Evolutionary conservation across 768 basidiomycete genomes (phyloP).

Genomic region (Kwoniella sp.): DNA sequence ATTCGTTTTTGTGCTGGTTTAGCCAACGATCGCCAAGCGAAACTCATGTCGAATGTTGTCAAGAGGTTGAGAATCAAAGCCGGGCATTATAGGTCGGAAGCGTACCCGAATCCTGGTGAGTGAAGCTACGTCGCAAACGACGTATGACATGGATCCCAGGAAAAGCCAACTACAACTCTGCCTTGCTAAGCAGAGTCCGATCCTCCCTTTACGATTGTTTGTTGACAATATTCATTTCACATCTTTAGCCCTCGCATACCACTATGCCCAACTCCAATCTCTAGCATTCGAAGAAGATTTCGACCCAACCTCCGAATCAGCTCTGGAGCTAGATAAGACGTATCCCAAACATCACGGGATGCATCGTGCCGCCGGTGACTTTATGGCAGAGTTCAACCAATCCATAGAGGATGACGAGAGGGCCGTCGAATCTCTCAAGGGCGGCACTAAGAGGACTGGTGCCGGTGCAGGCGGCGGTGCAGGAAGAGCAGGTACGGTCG

Average conservation of each 20-base stretch:
- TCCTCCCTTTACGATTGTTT: not conserved
- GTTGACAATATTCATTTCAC: not conserved
- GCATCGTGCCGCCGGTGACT: slow-evolving; percentile 67
- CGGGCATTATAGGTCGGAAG: slow-evolving; percentile 72
- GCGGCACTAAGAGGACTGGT: slow-evolving; percentile 28
- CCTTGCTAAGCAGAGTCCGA: too few relatives aligned
- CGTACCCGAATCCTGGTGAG: slow-evolving; percentile 72
- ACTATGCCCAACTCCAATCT: slow-evolving; percentile 87
- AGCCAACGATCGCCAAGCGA: slow-evolving; percentile 71
- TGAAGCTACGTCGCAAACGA: too few relatives aligned
- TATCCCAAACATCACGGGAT: slow-evolving; percentile 74
- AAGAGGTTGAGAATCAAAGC: slow-evolving; percentile 76
- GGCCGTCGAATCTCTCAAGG: slow-evolving; percentile 58
- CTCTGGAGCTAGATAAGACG: slow-evolving; percentile 70
- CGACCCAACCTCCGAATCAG: slow-evolving; percentile 61
- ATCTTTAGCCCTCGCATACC: slow-evolving; percentile 71
- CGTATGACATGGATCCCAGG: too few relatives aligned
- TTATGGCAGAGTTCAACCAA: slow-evolving; percentile 72
- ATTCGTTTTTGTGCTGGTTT: slow-evolving; percentile 11
- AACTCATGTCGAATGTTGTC: slow-evolving; percentile 72
- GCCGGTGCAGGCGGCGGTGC: slow-evolving; percentile 5
- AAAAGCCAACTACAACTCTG: too few relatives aligned
- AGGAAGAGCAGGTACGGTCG: not conserved
- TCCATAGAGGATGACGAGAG: slow-evolving; percentile 70
- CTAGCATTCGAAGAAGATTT: slow-evolving; percentile 90